These are phyloP conservation scores for Cyberlindnera petersonii DNA, from an alignment of 805 yeast genomes.

Conservation along the genomic window DNA sequence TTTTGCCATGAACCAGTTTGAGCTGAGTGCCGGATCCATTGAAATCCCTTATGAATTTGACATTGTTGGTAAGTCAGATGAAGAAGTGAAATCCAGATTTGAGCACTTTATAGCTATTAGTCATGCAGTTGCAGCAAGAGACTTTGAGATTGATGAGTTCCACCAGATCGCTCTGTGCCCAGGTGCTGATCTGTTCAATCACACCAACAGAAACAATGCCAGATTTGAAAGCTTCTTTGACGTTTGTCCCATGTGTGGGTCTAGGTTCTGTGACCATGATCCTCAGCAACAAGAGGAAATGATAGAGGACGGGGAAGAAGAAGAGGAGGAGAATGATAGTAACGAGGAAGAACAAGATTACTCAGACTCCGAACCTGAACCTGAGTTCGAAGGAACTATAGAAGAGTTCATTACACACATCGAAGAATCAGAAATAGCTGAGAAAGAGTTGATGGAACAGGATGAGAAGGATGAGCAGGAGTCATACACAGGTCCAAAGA, in stretches of 20 bases:
- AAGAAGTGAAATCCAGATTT: constrained; percentile 30
- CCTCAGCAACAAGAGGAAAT: constrained; percentile 6
- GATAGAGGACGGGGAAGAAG: constrained; percentile 9
- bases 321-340: constrained; percentile 7
- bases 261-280: constrained; percentile 33
- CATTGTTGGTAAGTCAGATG: constrained; percentile 25
- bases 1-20: constrained; percentile 29
- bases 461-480: constrained; percentile 16
- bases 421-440: constrained; percentile 23
- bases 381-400: constrained; percentile 25
- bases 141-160: constrained; percentile 74
- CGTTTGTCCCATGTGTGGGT: constrained; percentile 52
- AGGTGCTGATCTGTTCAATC: constrained; percentile 88
- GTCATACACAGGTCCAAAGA: constrained; percentile 10
- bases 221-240: constrained; percentile 58
- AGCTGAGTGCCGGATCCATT: constrained; percentile 24
- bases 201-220: constrained; percentile 56
- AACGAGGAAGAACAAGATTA: constrained; percentile 16
- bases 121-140: constrained; percentile 67
- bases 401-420: constrained; percentile 30
- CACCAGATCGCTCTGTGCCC: constrained; percentile 81
- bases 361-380: constrained; percentile 16
- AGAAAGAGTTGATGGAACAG: constrained; percentile 16
- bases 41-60: constrained; percentile 31
- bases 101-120: constrained; percentile 52